Evolutionary conservation across 2,329 filamentous ascomycete species (phyloP), one percentile per base, ranked within the genome.

Genomic region (Epichloe glyceriae): DNA sequence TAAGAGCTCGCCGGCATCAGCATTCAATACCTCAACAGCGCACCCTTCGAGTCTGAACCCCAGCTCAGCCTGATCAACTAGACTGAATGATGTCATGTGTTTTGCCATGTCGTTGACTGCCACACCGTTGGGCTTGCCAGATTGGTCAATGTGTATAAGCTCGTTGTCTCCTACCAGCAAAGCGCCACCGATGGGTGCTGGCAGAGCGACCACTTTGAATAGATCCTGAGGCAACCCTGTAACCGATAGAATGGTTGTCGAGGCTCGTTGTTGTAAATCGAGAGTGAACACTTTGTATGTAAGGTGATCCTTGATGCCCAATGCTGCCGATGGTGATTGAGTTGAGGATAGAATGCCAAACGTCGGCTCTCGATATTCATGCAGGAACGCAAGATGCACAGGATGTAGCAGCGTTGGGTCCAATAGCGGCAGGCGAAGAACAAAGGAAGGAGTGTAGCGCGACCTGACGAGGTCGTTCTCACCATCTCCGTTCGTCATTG

Each of bases 341-440:
- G 82, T 83, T 1, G 90, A 87, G 45, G 88, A 93, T 41, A 98
- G 74, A 54, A 98, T 90, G 51, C 91, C 93, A 70, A 98, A 95
- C 0, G 93, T 98, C 12, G 93, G 91, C 68, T 97, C 93, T 66
- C 93, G 84, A 68, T 98, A 98, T 71, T 97, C 91, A 75, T 97
- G 81, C 57, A 98, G 73, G 67, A 98, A 98, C 50, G 87, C 84
- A 62, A 98, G 80, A 64, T 95, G 88, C 61, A 96, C 82, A 46
- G 91, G 89, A 67, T 95, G 86, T 53, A 91, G 81, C 58, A 98
- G 76, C 56, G 79, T 82, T 55, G 90, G 86, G 67, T 97, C 91
- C 68, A 98, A 77, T 61, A 89, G 82, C 49, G 90, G 88, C 57
- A 97, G 76, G 56, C 89, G 86, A 56, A 98, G 78, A 56, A 97